Percentiles rank a stretch among this genome's conserved stretches.
Conservation (phyloP, 106 monocot genomes). For the Apostasia shenzhenica region DNA sequence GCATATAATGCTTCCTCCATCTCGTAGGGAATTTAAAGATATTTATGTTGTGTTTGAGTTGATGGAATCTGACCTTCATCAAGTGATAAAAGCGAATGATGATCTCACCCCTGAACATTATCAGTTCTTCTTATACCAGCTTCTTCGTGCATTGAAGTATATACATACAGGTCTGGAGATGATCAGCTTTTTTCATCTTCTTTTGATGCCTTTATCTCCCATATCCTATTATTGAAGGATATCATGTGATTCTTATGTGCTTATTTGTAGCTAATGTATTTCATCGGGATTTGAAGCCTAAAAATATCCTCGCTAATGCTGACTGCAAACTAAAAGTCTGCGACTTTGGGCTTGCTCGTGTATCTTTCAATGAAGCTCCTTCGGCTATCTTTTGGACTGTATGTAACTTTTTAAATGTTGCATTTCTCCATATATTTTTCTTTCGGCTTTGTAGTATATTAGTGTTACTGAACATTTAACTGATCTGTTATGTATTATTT, state of each 20-base stretch:
- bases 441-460: not conserved
- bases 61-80: slow-evolving; percentile 69
- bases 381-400: slow-evolving; percentile 68
- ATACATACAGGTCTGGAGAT: slow-evolving; percentile 39
- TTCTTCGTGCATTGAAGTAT: slow-evolving; percentile 51
- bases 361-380: slow-evolving; percentile 55
- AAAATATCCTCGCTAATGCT: slow-evolving; percentile 65
- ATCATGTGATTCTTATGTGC: not conserved
- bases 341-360: slow-evolving; percentile 62
- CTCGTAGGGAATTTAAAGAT: slow-evolving; percentile 49
- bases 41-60: slow-evolving; percentile 62
- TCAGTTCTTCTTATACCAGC: slow-evolving; percentile 61
- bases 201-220: not conserved
- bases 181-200: not conserved
- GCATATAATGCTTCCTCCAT: slow-evolving; percentile 63
- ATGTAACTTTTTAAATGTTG: slow-evolving; percentile 9
- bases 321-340: slow-evolving; percentile 62
- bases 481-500: not conserved
- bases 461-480: not conserved
- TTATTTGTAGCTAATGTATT: slow-evolving; percentile 44
- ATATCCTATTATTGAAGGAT: not conserved
- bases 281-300: slow-evolving; percentile 60
- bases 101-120: slow-evolving; percentile 57
- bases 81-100: slow-evolving; percentile 60
- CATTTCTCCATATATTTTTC: not conserved